Evolutionary conservation across 2,329 filamentous ascomycete species (phyloP), one percentile per base, ranked within the genome.

Genomic region (Colletotrichum acutatum): DNA sequence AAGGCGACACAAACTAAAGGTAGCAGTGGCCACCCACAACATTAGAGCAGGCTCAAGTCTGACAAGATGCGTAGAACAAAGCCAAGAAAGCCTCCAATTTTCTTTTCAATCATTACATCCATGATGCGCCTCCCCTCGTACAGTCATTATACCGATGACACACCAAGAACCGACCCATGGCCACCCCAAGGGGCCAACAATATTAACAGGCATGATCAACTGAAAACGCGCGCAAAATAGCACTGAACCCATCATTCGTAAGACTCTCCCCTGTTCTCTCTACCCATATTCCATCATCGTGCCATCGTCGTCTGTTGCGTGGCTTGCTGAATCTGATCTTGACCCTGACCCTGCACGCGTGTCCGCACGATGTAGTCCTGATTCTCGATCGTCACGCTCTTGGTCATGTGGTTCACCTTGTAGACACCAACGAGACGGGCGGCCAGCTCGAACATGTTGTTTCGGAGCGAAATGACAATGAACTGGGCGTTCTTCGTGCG

Each of bases 391-490:
- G 94, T 95, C 26, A 97, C 94, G 82, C 93, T 95, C 90, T 96
- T 97, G 74, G 94, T 97, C 92, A 98, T 99, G 83, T 99, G 96
- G 84, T 97, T 98, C 82, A 99, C 97, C 88, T 99, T 99, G 88
- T 99, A 99, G 68, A 99, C 97, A 77, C 97, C 97, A 16, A 99
- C 95, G 72, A 99, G 89, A 68, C 97, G 90, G 71, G 95, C 91
- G n/a, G 97, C 96, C 75, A 99, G 91, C 87, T 99, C 97, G 83
- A 99, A 99, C 97, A 99, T 99, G 87, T 99, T 99, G 85, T 99
- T 99, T 79, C 97, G 90, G 79, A 99, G 87, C 19, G 95, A 98
- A 80, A 99, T 99, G 80, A 99, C 97, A 78, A 99, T 97, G 82
- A 99, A 99, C 81, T 99, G 97, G 1, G 97, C 97, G 84, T 99